Evolutionary conservation across 2,329 filamentous ascomycete genomes (phyloP), one percentile per base, ranked within the genome.

Genomic region (Didymella segeticola): DNA sequence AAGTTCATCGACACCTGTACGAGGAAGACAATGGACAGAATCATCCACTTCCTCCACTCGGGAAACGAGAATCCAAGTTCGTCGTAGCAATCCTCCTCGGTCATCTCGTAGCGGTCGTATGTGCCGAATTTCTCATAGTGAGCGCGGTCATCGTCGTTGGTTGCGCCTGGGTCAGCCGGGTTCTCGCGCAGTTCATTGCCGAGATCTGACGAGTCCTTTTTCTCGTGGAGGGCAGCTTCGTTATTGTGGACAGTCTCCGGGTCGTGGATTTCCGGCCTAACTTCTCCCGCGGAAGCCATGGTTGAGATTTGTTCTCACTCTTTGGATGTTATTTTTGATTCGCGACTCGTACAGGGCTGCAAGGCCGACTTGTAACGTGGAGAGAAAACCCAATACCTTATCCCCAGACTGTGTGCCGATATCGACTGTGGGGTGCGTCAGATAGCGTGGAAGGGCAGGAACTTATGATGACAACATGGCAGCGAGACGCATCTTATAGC

Each of bases 1-100:
- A 84, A 81, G 67, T 85, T 85, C 81, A 85, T 85, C 12, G 61
- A 82, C 8, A 82, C 77, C 61, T 84, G 82, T 1, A 85, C 79
- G 9, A 79, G 64, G 66, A 83, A 83, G 57, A 84, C 78, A 62
- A 82, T 71, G 22, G 70, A 74, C 22, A 85, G 73, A 47, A 83
- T 80, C 43, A 63, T 73, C 82, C 82, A 85, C 62, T 84, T 84
- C 70, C 80, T 82, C 76, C 73, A 78, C 1, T 63, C 70, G 0
- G 82, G 72, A 54, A 79, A 84, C 11, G 67, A 70, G 65, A 77
- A 81, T 12, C 80, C 82, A 10, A 82, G 76, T 26, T 77, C 70
- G 5, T 82, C 76, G 43, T 82, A 82, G 66, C 77, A 78, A 33
- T 82, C 79, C 14, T 74, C 74, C 51, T 83, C 81, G 0, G 74